phyloP scores from a whole-genome alignment of 23 red algal species.

The Pyropia yezoensis region DNA sequence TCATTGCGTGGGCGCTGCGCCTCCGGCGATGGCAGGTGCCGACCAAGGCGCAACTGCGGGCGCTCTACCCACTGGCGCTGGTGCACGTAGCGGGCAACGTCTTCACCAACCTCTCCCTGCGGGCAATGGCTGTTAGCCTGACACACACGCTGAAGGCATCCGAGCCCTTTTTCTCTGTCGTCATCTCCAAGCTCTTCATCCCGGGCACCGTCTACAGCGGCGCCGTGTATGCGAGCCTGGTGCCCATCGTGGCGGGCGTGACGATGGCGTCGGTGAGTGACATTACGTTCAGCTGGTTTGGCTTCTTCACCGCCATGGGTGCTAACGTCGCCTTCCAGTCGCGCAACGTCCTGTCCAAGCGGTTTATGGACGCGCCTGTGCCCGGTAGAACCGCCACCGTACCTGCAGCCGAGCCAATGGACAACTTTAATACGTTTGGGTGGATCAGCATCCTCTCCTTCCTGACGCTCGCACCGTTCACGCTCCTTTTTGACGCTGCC shows the following conservation, averaged over 20 bases:
- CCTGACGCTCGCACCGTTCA: constrained; percentile 25
- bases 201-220: constrained; percentile 23
- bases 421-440: constrained; percentile 32
- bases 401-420: not conserved
- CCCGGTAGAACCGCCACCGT: too few species aligned
- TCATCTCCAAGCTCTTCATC: constrained; percentile 42
- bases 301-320: constrained; percentile 40
- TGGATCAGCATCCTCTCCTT: constrained; percentile 39
- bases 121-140: constrained; percentile 43
- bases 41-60: constrained; percentile 19
- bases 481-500: constrained; percentile 20
- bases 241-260: constrained; percentile 47
- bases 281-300: constrained; percentile 50
- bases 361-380: constrained; percentile 33
- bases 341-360: constrained; percentile 57
- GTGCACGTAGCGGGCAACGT: constrained; percentile 44
- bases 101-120: constrained; percentile 42
- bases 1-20: constrained; percentile 22
- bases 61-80: constrained; percentile 52
- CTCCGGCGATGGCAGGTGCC: constrained; percentile 26
- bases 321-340: constrained; percentile 50
- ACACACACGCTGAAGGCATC: constrained; percentile 47
- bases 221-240: constrained; percentile 27
- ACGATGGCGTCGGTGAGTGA: constrained; percentile 33
- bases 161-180: constrained; percentile 57